phyloP scores from a whole-genome alignment of 2,329 filamentous ascomycete species.

The Pseudogymnoascus sp. region DNA sequence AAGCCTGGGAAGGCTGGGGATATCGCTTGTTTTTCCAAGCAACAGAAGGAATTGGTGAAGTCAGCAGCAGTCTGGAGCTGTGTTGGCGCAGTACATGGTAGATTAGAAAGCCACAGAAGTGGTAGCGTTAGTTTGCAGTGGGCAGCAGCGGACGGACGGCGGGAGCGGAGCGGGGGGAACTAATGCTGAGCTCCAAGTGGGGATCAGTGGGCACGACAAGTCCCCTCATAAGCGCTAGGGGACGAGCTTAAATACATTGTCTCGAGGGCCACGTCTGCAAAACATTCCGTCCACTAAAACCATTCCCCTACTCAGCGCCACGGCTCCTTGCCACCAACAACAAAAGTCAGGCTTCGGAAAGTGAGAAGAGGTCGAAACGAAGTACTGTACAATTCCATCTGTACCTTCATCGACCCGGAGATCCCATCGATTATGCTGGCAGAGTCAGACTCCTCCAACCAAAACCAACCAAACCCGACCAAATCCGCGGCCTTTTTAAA shows the following conservation, averaged over 20 bases:
- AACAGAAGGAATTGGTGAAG: neutral
- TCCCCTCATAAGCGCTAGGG: neutral
- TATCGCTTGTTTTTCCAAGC: neutral
- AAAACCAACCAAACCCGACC: neutral
- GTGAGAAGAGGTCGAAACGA: neutral
- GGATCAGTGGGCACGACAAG: slow-evolving; percentile 4
- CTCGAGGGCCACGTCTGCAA: neutral
- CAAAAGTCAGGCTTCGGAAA: neutral
- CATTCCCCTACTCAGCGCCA: neutral
- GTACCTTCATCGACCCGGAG: neutral
- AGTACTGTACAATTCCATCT: neutral
- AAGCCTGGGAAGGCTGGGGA: neutral
- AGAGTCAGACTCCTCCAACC: neutral
- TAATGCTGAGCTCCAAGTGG: slow-evolving; percentile 7
- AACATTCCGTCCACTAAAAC: neutral
- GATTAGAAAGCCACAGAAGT: neutral
- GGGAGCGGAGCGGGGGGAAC: slow-evolving; percentile 3
- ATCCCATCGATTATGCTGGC: neutral
- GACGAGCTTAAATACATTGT: slow-evolving; percentile 8
- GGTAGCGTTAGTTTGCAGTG: neutral
- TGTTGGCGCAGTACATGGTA: neutral
- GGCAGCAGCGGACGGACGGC: neutral
- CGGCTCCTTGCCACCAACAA: neutral
- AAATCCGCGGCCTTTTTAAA: neutral
- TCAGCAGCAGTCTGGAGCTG: slow-evolving; percentile 3